A percentile compares a stretch with the other conserved stretches of the same genome.
Evolutionary conservation across 2,329 filamentous ascomycete genomes (phyloP).

Genomic region (Calonectria honghensis): DNA sequence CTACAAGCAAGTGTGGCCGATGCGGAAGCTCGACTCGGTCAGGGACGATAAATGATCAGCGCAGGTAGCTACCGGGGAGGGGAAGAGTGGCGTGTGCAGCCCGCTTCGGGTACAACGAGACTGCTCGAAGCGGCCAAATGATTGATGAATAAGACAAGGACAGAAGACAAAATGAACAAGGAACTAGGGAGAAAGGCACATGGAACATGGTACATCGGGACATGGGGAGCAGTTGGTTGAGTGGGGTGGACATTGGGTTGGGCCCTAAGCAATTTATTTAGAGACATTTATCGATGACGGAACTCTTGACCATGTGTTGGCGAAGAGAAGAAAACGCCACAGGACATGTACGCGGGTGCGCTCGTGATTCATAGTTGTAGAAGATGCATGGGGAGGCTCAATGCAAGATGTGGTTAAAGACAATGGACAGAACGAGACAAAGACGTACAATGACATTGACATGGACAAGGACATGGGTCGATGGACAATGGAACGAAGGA

Average conservation of each 20-base stretch:
- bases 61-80: constrained; percentile 52
- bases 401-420: constrained; percentile 16
- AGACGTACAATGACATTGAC: constrained; percentile 43
- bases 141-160: constrained; percentile 14
- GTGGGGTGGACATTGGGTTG: constrained; percentile 37
- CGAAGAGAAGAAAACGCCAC: constrained; percentile 28
- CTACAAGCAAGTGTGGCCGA: constrained; percentile 51
- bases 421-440: constrained; percentile 44
- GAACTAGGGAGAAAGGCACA: constrained; percentile 30
- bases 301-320: constrained; percentile 30
- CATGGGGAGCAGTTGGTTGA: constrained; percentile 26
- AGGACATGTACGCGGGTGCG: neutral
- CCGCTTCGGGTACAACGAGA: constrained; percentile 34
- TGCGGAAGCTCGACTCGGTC: constrained; percentile 50
- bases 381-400: constrained; percentile 10
- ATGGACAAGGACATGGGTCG: constrained; percentile 26
- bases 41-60: constrained; percentile 56
- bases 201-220: constrained; percentile 19
- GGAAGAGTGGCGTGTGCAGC: constrained; percentile 51
- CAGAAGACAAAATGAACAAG: constrained; percentile 26
- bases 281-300: constrained; percentile 40
- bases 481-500: constrained; percentile 34
- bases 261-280: constrained; percentile 42
- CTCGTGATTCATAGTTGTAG: constrained; percentile 14
- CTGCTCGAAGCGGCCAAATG: constrained; percentile 2